phyloP scores from a whole-genome alignment of 495 filamentous ascomycete species.

The Haplographium delicatum region DNA sequence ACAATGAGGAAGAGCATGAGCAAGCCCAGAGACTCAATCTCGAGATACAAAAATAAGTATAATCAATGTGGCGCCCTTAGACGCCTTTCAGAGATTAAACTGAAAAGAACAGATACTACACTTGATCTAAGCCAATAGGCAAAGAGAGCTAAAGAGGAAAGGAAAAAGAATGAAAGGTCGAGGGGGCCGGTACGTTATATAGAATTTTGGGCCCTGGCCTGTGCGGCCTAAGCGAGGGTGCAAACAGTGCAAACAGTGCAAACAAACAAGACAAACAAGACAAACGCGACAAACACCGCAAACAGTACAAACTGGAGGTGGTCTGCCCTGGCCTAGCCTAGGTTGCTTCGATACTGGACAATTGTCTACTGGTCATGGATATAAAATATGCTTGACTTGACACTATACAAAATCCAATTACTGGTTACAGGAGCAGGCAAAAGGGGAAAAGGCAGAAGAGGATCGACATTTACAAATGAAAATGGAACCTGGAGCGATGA shows the following conservation, averaged over 20 bases:
- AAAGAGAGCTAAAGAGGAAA: conserved; percentile 22
- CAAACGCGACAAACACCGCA: too few relatives aligned
- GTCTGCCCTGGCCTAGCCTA: too few relatives aligned
- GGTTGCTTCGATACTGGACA: too few relatives aligned
- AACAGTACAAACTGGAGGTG: too few relatives aligned
- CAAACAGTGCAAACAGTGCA: conserved; percentile 2
- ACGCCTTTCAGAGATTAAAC: conserved; percentile 75
- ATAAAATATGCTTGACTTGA: too few relatives aligned
- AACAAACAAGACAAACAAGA: too few relatives aligned
- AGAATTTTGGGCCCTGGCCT: neutral
- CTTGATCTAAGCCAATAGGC: conserved; percentile 25
- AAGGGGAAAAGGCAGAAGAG: too few relatives aligned
- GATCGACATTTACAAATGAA: too few relatives aligned
- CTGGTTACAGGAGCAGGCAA: too few relatives aligned
- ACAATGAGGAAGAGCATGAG: conserved; percentile 67
- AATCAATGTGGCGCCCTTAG: conserved; percentile 76
- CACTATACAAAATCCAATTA: too few relatives aligned
- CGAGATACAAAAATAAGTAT: conserved; percentile 70
- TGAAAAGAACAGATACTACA: conserved; percentile 91
- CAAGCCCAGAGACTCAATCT: conserved; percentile 71
- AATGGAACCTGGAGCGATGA: too few relatives aligned
- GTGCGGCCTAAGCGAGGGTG: neutral
- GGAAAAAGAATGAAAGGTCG: neutral
- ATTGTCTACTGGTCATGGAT: too few relatives aligned
- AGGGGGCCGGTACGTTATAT: neutral